These are phyloP conservation scores for Trichoderma sp. DNA, from an alignment of 2,329 filamentous ascomycete genomes.

Conservation along the genomic window DNA sequence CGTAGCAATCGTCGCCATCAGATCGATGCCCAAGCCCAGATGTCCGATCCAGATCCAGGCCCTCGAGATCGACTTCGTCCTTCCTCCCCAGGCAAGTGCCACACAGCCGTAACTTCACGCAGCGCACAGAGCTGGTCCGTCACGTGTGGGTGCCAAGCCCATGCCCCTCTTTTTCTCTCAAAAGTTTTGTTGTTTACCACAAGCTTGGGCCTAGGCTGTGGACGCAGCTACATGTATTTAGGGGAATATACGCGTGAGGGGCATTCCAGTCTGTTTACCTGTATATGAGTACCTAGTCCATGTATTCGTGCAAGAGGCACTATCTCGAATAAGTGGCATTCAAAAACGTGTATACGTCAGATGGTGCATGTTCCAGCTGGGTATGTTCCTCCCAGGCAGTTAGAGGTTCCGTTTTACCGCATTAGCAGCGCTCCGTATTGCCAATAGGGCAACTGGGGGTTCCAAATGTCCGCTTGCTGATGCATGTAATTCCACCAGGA, in stretches of 20 bases:
- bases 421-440: not conserved
- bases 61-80: conserved; percentile 10
- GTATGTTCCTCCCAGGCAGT: not conserved
- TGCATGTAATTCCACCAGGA: not conserved
- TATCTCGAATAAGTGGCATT: not conserved
- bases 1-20: not conserved
- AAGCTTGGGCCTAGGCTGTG: not conserved
- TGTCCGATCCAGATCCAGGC: conserved; percentile 6
- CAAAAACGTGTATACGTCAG: not conserved
- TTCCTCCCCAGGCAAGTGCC: conserved; percentile 5
- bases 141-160: conserved; percentile 4
- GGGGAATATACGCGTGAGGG: not conserved
- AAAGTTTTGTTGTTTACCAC: not conserved
- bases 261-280: not conserved
- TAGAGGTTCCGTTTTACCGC: not conserved
- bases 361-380: not conserved
- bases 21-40: conserved; percentile 9
- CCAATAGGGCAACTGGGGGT: not conserved
- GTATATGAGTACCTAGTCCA: not conserved
- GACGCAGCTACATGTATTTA: not conserved
- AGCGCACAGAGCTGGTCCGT: not conserved
- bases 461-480: not conserved
- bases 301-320: not conserved
- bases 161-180: conserved; percentile 6
- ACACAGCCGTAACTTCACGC: conserved; percentile 2